Conservation (phyloP, 805 yeast species). For the Ogataea salicorniae region DNA sequence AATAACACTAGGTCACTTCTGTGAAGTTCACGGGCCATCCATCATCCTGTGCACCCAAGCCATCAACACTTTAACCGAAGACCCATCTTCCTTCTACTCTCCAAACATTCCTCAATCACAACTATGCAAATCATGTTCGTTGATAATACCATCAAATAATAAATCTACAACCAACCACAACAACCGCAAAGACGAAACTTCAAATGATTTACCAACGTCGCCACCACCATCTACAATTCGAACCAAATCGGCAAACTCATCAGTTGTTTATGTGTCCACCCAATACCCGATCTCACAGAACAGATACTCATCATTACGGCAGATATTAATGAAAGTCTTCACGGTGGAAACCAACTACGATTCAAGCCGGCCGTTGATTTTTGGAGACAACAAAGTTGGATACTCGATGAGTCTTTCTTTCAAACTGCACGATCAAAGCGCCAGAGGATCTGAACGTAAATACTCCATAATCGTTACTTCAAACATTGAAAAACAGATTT, state of each 20-base stretch:
- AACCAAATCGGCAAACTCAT: slow-evolving; percentile 17
- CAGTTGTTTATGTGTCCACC: slow-evolving; percentile 43
- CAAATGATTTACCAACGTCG: slow-evolving; percentile 11
- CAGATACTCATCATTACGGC: slow-evolving; percentile 50
- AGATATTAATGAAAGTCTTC: slow-evolving; percentile 56
- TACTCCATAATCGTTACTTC: slow-evolving; percentile 55
- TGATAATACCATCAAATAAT: slow-evolving; percentile 41
- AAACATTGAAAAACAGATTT: slow-evolving; percentile 47
- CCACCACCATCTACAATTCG: slow-evolving; percentile 24
- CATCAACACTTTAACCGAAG: slow-evolving; percentile 15
- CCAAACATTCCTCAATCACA: slow-evolving; percentile 32
- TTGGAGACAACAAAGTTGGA: slow-evolving; percentile 59
- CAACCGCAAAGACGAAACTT: neutral
- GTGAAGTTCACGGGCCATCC: slow-evolving; percentile 75
- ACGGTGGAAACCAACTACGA: slow-evolving; percentile 64
- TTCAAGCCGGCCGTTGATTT: slow-evolving; percentile 53
- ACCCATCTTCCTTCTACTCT: slow-evolving; percentile 32
- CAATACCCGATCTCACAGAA: slow-evolving; percentile 54
- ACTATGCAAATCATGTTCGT: slow-evolving; percentile 54
- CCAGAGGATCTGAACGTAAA: slow-evolving; percentile 70
- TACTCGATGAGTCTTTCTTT: slow-evolving; percentile 55
- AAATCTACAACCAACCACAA: slow-evolving; percentile 4
- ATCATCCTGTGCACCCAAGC: slow-evolving; percentile 59
- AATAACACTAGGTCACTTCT: slow-evolving; percentile 63
- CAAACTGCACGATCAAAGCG: slow-evolving; percentile 57